Evolutionary conservation across 768 basidiomycete genomes (phyloP).

Genomic region (Pleurotus pulmonarius): DNA sequence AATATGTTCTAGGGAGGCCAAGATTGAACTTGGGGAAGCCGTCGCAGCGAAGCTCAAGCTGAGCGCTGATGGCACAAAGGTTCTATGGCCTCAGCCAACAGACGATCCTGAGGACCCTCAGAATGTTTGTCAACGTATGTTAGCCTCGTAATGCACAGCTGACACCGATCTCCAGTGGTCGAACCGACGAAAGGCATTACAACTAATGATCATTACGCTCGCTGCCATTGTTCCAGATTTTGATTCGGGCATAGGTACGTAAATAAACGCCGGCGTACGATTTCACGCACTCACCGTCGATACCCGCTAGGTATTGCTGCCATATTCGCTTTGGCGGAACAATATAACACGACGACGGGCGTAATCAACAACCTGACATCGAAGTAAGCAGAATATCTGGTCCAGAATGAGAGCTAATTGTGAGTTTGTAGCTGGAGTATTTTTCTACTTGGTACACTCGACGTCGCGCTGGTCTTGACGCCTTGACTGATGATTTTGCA

Average conservation of each 20-base stretch:
- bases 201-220: slow-evolving; percentile 57
- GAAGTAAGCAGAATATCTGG: slow-evolving; percentile 29
- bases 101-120: slow-evolving; percentile 63
- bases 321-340: slow-evolving; percentile 55
- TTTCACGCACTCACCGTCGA: background rate
- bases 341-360: slow-evolving; percentile 50
- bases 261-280: too few relatives aligned
- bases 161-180: slow-evolving; percentile 37
- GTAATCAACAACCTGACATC: slow-evolving; percentile 63
- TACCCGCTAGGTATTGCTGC: slow-evolving; percentile 46
- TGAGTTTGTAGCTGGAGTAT: slow-evolving; percentile 52
- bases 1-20: slow-evolving; percentile 45
- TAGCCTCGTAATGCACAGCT: background rate
- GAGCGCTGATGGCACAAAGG: slow-evolving; percentile 49
- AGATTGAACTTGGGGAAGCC: slow-evolving; percentile 54
- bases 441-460: slow-evolving; percentile 45
- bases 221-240: slow-evolving; percentile 69
- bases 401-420: slow-evolving; percentile 3
- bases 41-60: slow-evolving; percentile 56
- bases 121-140: slow-evolving; percentile 33
- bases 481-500: slow-evolving; percentile 15
- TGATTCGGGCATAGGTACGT: slow-evolving; percentile 56
- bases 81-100: slow-evolving; percentile 70
- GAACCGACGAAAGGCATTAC: slow-evolving; percentile 45
- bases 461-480: background rate